phyloP scores from a whole-genome alignment of 345 rosid genomes.

The Pistacia atlantica region DNA sequence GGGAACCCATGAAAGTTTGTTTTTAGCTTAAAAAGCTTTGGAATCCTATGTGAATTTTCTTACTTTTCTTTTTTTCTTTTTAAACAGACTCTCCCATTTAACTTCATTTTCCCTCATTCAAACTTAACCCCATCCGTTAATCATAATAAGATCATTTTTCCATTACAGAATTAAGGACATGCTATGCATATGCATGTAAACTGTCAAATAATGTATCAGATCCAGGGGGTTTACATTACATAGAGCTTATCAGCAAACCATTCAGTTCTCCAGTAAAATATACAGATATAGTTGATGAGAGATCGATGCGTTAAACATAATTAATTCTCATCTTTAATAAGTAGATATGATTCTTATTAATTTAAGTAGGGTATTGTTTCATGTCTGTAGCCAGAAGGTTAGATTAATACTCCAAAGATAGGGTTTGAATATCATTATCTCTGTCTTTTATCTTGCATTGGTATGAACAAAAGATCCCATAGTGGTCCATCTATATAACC shows the following conservation, averaged over 20 bases:
- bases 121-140: constrained; percentile 30
- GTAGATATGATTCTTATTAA: constrained; percentile 9
- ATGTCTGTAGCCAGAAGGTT: not conserved
- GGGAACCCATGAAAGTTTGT: constrained; percentile 46
- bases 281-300: not conserved
- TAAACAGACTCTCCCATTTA: not conserved
- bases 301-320: not conserved
- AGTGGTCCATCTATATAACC: constrained; percentile 28
- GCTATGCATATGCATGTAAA: too few species aligned
- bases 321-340: not conserved
- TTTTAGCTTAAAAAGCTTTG: constrained; percentile 38
- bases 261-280: too few species aligned
- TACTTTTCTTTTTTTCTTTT: not conserved
- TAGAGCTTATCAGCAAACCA: too few species aligned
- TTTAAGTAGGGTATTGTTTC: not conserved
- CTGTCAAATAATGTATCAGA: too few species aligned
- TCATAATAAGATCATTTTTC: not conserved
- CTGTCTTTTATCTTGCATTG: constrained; percentile 15
- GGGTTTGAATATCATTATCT: constrained; percentile 9
- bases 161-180: too few species aligned
- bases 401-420: not conserved
- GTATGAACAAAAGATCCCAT: constrained; percentile 25
- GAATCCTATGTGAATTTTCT: constrained; percentile 59
- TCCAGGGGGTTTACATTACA: too few species aligned
- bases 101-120: constrained; percentile 18